Evolutionary conservation across 2,329 filamentous ascomycete species (phyloP).

Genomic region (Sporothrix euskadiensis): DNA sequence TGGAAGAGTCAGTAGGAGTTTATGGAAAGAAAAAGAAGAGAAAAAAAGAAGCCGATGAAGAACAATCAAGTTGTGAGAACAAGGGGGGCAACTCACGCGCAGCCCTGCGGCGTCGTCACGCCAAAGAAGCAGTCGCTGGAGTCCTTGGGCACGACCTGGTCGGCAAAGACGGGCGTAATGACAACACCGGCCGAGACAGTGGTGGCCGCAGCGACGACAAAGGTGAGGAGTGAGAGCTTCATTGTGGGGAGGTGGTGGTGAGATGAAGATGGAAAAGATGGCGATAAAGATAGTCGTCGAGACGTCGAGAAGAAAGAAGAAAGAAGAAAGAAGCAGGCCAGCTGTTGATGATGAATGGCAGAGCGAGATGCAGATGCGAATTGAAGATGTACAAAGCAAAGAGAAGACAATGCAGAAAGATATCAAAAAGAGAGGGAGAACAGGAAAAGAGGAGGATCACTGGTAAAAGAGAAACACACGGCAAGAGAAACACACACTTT

Average conservation of each 20-base stretch:
- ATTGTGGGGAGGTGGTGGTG: conserved; percentile 41
- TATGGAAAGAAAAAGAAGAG: too few relatives aligned
- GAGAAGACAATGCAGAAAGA: neutral
- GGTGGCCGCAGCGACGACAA: conserved; percentile 49
- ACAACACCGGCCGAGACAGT: conserved; percentile 56
- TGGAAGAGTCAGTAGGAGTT: neutral
- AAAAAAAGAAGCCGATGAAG: too few relatives aligned
- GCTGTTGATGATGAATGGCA: conserved; percentile 10
- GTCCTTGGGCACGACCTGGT: conserved; percentile 54
- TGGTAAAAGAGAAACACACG: conserved; percentile 5
- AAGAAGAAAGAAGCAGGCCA: neutral
- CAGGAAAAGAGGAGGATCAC: neutral
- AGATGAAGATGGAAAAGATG: neutral
- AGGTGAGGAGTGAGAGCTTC: conserved; percentile 43
- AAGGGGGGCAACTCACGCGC: conserved; percentile 49
- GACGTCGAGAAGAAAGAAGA: neutral
- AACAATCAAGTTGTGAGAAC: too few relatives aligned
- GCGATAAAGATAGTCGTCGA: neutral
- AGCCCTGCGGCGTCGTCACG: conserved; percentile 57
- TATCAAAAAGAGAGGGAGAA: neutral
- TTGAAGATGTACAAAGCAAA: neutral
- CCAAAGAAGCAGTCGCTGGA: conserved; percentile 58
- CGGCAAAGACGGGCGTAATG: conserved; percentile 52
- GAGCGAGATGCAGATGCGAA: neutral
- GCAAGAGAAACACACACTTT: neutral